phyloP scores from a whole-genome alignment of 2,329 filamentous ascomycete genomes.

The Fusarium duplospermum region DNA sequence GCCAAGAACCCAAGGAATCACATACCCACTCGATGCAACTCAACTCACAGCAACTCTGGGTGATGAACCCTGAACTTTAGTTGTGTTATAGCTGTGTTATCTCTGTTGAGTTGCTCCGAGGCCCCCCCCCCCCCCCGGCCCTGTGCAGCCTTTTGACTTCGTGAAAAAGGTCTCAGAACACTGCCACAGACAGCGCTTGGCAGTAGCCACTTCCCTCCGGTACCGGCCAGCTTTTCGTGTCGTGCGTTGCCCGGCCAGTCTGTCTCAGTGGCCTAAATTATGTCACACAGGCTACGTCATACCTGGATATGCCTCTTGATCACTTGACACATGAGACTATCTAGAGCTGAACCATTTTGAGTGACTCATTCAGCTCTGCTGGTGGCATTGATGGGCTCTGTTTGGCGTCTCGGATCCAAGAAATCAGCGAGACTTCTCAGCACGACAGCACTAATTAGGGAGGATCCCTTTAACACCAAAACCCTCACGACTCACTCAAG shows the following conservation, averaged over 20 bases:
- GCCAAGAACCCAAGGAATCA: neutral
- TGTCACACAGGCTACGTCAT: neutral
- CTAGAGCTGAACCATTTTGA: neutral
- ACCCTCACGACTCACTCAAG: neutral
- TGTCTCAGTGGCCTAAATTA: neutral
- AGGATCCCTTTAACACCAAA: neutral
- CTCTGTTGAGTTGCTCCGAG: too few species aligned
- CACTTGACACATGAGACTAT: neutral
- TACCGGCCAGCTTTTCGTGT: neutral
- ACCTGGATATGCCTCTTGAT: too few species aligned
- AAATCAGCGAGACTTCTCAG: neutral
- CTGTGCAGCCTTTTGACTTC: too few species aligned
- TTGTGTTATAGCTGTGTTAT: too few species aligned
- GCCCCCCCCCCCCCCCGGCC: too few species aligned
- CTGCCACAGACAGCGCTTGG: neutral
- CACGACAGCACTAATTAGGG: neutral
- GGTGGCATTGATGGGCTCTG: neutral
- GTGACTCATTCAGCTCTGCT: neutral
- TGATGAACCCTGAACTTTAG: neutral
- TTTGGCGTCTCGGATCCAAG: neutral
- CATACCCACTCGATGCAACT: neutral
- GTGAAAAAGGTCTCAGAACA: neutral
- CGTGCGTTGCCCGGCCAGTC: neutral
- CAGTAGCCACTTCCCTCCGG: neutral
- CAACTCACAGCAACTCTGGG: neutral